Evolutionary conservation across 2,329 filamentous ascomycete species (phyloP).

Genomic region (Aspergillus quadrilineatus): DNA sequence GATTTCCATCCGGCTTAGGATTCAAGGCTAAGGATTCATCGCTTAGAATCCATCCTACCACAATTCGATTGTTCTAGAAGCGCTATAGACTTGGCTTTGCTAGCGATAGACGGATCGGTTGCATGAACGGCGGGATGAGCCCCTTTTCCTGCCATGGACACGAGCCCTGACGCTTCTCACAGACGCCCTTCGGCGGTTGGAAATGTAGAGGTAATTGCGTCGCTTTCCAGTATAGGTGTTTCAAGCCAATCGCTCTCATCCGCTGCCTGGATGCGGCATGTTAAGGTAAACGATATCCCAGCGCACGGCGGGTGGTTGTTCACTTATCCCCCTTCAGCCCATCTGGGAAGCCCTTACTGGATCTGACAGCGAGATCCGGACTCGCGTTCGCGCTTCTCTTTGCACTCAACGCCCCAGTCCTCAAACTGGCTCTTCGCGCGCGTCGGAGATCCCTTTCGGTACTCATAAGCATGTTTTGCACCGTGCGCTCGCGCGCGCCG

Average conservation of each 20-base stretch:
- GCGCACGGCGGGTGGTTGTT: no score
- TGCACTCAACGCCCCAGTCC: not conserved
- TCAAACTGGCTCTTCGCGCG: conserved; percentile 10
- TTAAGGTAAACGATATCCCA: no score
- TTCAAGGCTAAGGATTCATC: not conserved
- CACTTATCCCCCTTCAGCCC: no score
- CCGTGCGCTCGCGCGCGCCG: conserved; percentile 54
- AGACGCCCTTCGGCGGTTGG: no score
- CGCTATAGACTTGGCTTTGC: not conserved
- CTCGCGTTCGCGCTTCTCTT: not conserved
- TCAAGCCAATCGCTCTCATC: no score
- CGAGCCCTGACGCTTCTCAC: no score
- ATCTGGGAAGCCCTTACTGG: no score
- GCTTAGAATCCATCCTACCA: not conserved
- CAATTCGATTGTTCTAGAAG: not conserved
- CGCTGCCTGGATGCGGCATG: no score
- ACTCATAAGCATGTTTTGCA: conserved; percentile 60
- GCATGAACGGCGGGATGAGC: not conserved
- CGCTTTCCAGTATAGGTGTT: no score
- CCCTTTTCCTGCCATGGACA: not conserved
- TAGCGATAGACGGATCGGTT: not conserved
- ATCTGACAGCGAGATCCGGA: not conserved
- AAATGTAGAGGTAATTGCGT: no score
- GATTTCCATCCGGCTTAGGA: no score
- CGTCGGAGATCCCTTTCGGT: conserved; percentile 56